These are phyloP conservation scores for Plasmodium inui DNA, from an alignment of 169 alveolate genomes.

Conservation along the genomic window DNA sequence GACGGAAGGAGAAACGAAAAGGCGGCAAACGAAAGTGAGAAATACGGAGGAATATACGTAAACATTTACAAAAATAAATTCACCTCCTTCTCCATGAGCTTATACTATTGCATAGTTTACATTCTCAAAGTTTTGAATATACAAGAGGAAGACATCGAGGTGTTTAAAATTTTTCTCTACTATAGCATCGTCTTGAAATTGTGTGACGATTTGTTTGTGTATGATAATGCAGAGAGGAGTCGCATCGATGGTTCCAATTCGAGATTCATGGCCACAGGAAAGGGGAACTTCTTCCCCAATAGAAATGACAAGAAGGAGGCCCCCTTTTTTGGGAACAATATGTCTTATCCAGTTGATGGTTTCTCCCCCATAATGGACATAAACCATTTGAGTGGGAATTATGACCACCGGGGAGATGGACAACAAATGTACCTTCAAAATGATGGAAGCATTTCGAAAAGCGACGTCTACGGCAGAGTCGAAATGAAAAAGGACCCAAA, in stretches of 20 bases:
- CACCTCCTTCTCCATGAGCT: slow-evolving; percentile 71
- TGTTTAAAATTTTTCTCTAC: slow-evolving; percentile 65
- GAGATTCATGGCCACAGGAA: not conserved
- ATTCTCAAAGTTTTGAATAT: slow-evolving; percentile 54
- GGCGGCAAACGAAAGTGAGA: slow-evolving; percentile 7
- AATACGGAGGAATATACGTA: slow-evolving; percentile 73
- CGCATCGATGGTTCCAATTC: not conserved
- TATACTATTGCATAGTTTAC: slow-evolving; percentile 58
- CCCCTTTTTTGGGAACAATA: not conserved
- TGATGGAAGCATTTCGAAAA: not conserved
- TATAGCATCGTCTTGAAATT: slow-evolving; percentile 68
- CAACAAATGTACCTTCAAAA: not conserved
- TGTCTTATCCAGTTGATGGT: not conserved
- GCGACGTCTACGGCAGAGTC: not conserved
- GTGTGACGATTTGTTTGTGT: slow-evolving; percentile 41
- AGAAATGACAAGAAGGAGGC: not conserved
- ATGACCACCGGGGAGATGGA: not conserved
- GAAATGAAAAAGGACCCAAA: not conserved
- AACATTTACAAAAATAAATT: slow-evolving; percentile 60
- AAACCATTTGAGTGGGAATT: not conserved
- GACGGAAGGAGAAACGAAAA: not conserved
- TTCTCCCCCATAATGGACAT: not conserved
- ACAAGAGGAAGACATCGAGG: slow-evolving; percentile 65
- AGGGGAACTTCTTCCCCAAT: not conserved
- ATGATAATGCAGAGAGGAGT: slow-evolving; percentile 6